These are phyloP conservation scores for Brasilioporus rufonigricans DNA, from an alignment of 768 basidiomycete species.

Conservation along the genomic window DNA sequence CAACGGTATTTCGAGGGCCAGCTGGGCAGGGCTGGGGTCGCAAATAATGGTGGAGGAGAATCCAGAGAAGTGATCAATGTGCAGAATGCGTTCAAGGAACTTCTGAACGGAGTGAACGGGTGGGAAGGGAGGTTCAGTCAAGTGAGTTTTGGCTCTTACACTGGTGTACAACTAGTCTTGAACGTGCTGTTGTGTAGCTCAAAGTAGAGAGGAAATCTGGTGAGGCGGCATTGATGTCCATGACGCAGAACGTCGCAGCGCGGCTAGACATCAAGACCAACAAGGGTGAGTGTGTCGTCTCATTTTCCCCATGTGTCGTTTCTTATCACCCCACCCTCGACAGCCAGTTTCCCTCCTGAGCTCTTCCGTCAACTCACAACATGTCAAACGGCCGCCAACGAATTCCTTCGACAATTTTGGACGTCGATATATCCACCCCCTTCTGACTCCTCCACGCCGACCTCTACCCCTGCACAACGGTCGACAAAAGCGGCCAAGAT, in stretches of 20 bases:
- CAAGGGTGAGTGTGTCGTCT: slow-evolving; percentile 50
- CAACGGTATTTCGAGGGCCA: slow-evolving; percentile 80
- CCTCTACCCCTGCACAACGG: slow-evolving; percentile 63
- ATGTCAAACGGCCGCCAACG: slow-evolving; percentile 90
- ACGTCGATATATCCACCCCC: slow-evolving; percentile 76
- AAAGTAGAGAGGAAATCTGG: slow-evolving; percentile 66
- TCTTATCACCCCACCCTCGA: background rate
- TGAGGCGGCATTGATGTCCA: slow-evolving; percentile 63
- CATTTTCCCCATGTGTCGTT: background rate
- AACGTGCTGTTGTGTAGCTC: slow-evolving; percentile 40
- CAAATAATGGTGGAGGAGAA: background rate
- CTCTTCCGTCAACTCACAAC: slow-evolving; percentile 82
- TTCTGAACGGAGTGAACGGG: slow-evolving; percentile 44
- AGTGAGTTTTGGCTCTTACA: slow-evolving; percentile 35
- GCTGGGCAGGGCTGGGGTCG: slow-evolving; percentile 31
- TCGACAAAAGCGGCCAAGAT: slow-evolving; percentile 82
- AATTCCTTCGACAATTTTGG: slow-evolving; percentile 97
- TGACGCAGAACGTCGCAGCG: slow-evolving; percentile 54
- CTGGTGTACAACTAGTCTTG: no score
- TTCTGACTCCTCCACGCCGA: slow-evolving; percentile 51
- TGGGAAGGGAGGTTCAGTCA: slow-evolving; percentile 61
- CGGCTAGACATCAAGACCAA: slow-evolving; percentile 63
- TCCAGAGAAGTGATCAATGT: slow-evolving; percentile 42
- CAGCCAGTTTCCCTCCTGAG: slow-evolving; percentile 78
- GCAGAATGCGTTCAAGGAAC: slow-evolving; percentile 44